Evolutionary conservation across 1,284 basidiomycete genomes (phyloP), one percentile per base, ranked within the genome.

Genomic region (Boletus mariae): DNA sequence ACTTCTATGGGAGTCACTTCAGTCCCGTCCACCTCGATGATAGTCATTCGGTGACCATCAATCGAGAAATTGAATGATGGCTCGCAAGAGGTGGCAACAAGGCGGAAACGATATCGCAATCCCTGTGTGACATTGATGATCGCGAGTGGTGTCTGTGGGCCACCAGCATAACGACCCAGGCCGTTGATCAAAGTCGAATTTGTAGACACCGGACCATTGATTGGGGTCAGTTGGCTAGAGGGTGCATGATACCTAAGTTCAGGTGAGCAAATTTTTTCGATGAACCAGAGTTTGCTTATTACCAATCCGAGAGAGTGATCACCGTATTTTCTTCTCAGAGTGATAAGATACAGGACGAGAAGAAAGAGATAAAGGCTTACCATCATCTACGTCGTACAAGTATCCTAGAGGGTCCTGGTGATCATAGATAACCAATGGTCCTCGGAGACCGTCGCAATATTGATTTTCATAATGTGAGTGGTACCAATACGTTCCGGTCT

Each of bases 141-240:
- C 1, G 75, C 45, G 7, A 78, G 60, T 3, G 66, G 59, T 26
- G 49, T 40, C 7, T 56, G 15, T 23, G 73, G 67, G 3, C 73
- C 73, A 15, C 63, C 65, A 13, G 57, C 1, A 48, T 68, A 82
- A 31, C 74, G 69, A 6, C 78, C 76, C 11, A 55, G 59, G 1
- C 82, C 81, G 51, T 84, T 82, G 60, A 83, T 75, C 23, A 81
- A 56, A 0, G 71, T 73, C 0, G 72, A 69, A 49, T 77, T 64
- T 1, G 76, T 67, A 4, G 62, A 3, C 5, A 62, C 55, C 5
- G 37, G 28, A 4, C 20, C 42, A 0, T 45, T 26, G 7, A 53
- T 7, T 13, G 35, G 0, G 20, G 31, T 41, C 5, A 70, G 59
- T 26, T 34, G 25, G 9, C 17, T 4, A 4, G 70, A 63, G 2